Evolutionary conservation across 768 basidiomycete genomes (phyloP), one percentile per base, ranked within the genome.

Genomic region (Chalciporus piperatus): DNA sequence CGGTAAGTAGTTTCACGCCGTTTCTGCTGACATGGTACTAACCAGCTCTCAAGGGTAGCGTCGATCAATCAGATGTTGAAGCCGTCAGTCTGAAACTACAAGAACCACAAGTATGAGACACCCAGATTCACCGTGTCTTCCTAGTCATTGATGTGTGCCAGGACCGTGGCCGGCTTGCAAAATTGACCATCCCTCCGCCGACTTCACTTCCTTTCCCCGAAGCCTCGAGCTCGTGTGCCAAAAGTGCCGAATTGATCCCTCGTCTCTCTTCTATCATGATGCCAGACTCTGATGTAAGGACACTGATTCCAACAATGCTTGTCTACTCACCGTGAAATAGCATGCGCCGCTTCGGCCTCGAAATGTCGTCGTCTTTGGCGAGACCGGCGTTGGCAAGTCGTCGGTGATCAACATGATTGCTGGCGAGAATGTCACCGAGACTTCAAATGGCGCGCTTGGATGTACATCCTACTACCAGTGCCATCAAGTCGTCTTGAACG

Each of bases 351-450:
- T 10, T 41, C 59, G 35, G 35, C 16, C 45, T 45, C 62, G 59
- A 30, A 76, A 76, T 50, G 45, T 75, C 35, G 61, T 76, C 25
- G 44, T 76, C 6, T 76, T 76, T 48, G 75, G 76, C 6, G 71
- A 75, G 51, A 67, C 67, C 6, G 73, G 75, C 10, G 47, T 62
- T 13, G 70, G 70, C 32, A 77, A 77, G 50, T 75, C 74, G 46
- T 74, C 72, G 0, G 54, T 76, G 30, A 62, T 77, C 54, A 77
- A 76, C 55, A 63, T 72, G 67, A 57, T 76, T 37, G 60, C 58
- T 6, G 66, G 62, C 13, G 14, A 46, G 7, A 43, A 64, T 4
- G 41, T 60, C 14, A 69, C 74, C 3, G 42, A 41, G 17, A 65
- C 65, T 19, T 72, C 71, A 16, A 67, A 59, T 23, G 43, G 59